Percentiles rank a stretch among this genome's conserved stretches.
These are phyloP conservation scores for Aspergillus sp. DNA, from an alignment of 2,329 filamentous ascomycete genomes.

Conservation along the genomic window DNA sequence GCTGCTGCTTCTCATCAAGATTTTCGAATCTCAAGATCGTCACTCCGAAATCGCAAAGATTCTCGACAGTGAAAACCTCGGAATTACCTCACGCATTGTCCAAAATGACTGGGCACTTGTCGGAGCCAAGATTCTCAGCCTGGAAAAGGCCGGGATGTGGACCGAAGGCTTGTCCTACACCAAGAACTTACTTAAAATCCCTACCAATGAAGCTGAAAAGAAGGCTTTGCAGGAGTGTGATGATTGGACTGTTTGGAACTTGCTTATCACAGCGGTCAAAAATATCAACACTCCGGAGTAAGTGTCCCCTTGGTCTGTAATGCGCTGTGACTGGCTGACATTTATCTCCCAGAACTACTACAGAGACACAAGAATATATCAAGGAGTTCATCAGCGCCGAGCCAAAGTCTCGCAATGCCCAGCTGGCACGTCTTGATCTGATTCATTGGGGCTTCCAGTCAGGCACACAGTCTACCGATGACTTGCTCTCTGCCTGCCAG, in stretches of 20 bases:
- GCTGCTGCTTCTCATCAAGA: conserved; percentile 39
- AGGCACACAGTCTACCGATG: conserved; percentile 20
- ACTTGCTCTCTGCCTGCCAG: conserved; percentile 34
- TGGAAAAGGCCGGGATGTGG: conserved; percentile 37
- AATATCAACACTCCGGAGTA: conserved; percentile 30
- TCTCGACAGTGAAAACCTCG: conserved; percentile 38
- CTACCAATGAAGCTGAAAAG: conserved; percentile 23
- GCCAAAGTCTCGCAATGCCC: conserved; percentile 39
- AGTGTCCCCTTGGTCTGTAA: conserved; percentile 8
- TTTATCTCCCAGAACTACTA: conserved; percentile 19
- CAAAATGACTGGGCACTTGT: conserved; percentile 42
- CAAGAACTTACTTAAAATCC: conserved; percentile 30
- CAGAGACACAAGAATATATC: conserved; percentile 29
- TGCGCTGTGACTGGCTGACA: conserved; percentile 5
- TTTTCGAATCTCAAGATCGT: conserved; percentile 38
- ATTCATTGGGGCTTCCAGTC: conserved; percentile 19
- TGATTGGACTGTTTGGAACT: conserved; percentile 44
- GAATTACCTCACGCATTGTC: conserved; percentile 37
- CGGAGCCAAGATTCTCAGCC: conserved; percentile 30
- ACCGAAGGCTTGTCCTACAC: conserved; percentile 32
- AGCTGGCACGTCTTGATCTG: conserved; percentile 32
- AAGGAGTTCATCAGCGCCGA: conserved; percentile 26
- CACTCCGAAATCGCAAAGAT: conserved; percentile 37
- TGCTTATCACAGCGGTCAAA: conserved; percentile 31
- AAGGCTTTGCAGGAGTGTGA: conserved; percentile 33